Evolutionary conservation across 2,329 filamentous ascomycete species (phyloP).

Genomic region (Curvularia hawaiiensis): DNA sequence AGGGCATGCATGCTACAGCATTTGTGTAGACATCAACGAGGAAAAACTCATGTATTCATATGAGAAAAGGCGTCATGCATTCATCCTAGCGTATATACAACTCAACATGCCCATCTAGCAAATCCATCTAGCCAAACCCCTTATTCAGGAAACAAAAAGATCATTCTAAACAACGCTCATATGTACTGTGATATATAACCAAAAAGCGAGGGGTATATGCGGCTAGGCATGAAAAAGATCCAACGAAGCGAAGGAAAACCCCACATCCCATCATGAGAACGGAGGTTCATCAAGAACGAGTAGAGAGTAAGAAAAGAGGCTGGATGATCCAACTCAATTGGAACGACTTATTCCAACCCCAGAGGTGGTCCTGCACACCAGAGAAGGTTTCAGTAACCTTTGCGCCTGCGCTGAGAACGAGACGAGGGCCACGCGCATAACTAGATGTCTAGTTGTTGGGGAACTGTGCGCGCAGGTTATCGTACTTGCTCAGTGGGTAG

Average conservation of each 20-base stretch:
- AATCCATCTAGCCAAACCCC: not conserved
- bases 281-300: not conserved
- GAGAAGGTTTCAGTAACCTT: not conserved
- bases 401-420: not conserved
- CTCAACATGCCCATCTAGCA: not conserved
- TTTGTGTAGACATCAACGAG: not conserved
- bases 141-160: not conserved
- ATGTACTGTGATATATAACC: not conserved
- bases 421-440: not conserved
- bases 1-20: not conserved
- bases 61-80: not conserved
- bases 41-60: not conserved
- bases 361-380: not conserved
- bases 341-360: not conserved
- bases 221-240: not conserved
- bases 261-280: too few species aligned
- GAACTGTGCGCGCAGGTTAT: constrained; percentile 59
- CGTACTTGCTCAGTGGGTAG: constrained; percentile 71
- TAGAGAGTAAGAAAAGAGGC: not conserved
- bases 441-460: constrained; percentile 23
- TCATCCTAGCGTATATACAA: not conserved
- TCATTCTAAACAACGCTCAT: not conserved
- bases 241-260: not conserved
- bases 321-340: not conserved
- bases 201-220: not conserved